phyloP scores from a whole-genome alignment of 2,329 filamentous ascomycete species.

The Dendrostoma leiphaemia region DNA sequence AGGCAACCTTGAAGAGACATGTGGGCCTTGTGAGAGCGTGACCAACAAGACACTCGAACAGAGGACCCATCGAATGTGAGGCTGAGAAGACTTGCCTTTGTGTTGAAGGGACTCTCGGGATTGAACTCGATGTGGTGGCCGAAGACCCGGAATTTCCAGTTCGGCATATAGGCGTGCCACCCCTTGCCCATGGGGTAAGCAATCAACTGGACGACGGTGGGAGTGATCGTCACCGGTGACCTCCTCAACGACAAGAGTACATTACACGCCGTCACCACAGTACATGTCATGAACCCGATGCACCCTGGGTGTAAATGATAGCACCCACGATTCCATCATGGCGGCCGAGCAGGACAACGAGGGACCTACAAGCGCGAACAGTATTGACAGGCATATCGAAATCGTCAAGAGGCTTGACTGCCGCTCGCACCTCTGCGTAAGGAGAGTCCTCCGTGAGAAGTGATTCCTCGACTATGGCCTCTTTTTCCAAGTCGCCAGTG shows the following conservation, averaged over 20 bases:
- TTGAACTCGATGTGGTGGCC: conserved; percentile 34
- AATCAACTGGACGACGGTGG: conserved; percentile 54
- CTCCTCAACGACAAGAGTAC: conserved; percentile 50
- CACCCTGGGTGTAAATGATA: too few relatives aligned
- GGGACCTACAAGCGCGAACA: conserved; percentile 59
- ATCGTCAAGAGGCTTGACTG: conserved; percentile 45
- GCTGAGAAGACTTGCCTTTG: too few relatives aligned
- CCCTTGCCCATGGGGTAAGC: conserved; percentile 45
- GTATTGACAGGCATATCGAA: conserved; percentile 55
- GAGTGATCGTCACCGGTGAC: conserved; percentile 49
- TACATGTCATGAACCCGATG: conserved; percentile 57
- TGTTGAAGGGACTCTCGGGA: conserved; percentile 39
- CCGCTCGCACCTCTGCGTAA: conserved; percentile 49
- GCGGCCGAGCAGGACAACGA: too few relatives aligned
- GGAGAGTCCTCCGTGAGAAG: conserved; percentile 54
- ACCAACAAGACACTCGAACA: neutral
- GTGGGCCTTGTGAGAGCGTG: too few relatives aligned
- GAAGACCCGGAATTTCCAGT: conserved; percentile 29
- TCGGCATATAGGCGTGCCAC: conserved; percentile 26
- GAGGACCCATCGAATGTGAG: too few relatives aligned
- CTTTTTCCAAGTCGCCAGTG: conserved; percentile 12
- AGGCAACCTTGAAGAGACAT: too few relatives aligned
- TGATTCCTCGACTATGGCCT: conserved; percentile 37
- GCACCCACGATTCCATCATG: too few relatives aligned
- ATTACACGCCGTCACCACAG: conserved; percentile 56